phyloP scores from a whole-genome alignment of 495 filamentous ascomycete genomes.

The Penicillium odoratum region DNA sequence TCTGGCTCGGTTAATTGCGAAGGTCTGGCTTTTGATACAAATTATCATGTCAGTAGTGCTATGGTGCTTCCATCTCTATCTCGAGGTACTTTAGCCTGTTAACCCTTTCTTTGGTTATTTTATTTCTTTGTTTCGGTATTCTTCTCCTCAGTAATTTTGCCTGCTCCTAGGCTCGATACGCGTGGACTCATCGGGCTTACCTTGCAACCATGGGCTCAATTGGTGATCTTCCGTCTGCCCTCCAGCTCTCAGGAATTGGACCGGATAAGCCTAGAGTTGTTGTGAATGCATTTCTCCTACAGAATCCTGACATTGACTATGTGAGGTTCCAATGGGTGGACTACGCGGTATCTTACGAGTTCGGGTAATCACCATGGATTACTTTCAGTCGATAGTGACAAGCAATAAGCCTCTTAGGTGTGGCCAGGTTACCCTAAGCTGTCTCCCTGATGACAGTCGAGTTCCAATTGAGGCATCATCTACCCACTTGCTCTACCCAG shows the following conservation, averaged over 20 bases:
- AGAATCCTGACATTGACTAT: slow-evolving; percentile 8
- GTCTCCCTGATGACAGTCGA: not conserved
- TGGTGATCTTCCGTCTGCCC: not conserved
- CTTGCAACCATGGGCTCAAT: not conserved
- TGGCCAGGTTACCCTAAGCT: slow-evolving; percentile 1
- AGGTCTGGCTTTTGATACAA: not conserved
- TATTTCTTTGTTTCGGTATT: not conserved
- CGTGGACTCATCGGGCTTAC: too few species aligned
- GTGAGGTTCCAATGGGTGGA: slow-evolving; percentile 22
- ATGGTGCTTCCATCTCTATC: too few species aligned
- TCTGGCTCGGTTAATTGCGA: not conserved
- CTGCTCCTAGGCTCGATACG: not conserved
- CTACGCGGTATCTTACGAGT: slow-evolving; percentile 14
- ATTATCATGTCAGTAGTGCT: not conserved
- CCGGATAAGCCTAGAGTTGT: not conserved
- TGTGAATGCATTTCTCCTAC: not conserved
- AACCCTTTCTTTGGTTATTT: too few species aligned
- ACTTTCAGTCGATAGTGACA: slow-evolving; percentile 7
- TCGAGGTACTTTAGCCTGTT: too few species aligned
- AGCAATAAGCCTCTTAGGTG: slow-evolving; percentile 9
- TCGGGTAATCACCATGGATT: slow-evolving; percentile 10
- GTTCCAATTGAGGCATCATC: not conserved
- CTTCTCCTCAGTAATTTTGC: not conserved
- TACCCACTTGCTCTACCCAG: not conserved
- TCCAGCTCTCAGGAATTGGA: not conserved